A percentile compares a stretch with the other conserved stretches of the same genome.
These are phyloP conservation scores for Termitomyces sp. DNA, from an alignment of 768 basidiomycete species.

Conservation along the genomic window DNA sequence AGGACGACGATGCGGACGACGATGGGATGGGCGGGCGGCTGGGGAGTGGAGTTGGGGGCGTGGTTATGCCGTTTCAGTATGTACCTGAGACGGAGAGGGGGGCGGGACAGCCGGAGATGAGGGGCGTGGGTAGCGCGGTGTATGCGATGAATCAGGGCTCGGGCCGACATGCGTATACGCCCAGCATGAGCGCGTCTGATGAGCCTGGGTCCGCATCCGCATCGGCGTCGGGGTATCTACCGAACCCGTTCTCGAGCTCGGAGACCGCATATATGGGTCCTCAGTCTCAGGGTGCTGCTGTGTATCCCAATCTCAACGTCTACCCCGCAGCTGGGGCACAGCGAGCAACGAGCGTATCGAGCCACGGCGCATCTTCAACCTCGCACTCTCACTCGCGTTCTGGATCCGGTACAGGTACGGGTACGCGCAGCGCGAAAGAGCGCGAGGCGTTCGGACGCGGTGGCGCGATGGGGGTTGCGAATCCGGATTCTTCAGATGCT, in stretches of 20 bases:
- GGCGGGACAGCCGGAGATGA: too few species aligned
- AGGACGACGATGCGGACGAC: slow-evolving; percentile 16
- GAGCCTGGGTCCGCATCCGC: too few species aligned
- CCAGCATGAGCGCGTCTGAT: background rate
- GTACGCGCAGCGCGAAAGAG: too few species aligned
- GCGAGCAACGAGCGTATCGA: slow-evolving; percentile 1
- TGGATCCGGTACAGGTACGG: too few species aligned
- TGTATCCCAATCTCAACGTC: background rate
- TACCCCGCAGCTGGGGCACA: background rate
- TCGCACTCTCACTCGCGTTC: background rate
- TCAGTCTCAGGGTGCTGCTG: background rate
- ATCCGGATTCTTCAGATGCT: too few species aligned
- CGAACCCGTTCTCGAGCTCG: slow-evolving; percentile 1
- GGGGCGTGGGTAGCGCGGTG: background rate
- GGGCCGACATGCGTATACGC: background rate
- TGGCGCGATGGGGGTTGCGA: too few species aligned
- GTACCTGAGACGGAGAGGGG: slow-evolving; percentile 5
- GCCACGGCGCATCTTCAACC: background rate
- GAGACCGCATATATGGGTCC: background rate
- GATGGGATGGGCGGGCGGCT: slow-evolving; percentile 36
- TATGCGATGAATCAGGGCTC: background rate
- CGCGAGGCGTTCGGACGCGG: too few species aligned
- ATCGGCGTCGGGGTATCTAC: background rate
- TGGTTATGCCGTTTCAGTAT: slow-evolving; percentile 30
- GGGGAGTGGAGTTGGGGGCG: slow-evolving; percentile 24